Evolutionary conservation across 2,329 filamentous ascomycete genomes (phyloP).

Genomic region (Cytospora schulzeri): DNA sequence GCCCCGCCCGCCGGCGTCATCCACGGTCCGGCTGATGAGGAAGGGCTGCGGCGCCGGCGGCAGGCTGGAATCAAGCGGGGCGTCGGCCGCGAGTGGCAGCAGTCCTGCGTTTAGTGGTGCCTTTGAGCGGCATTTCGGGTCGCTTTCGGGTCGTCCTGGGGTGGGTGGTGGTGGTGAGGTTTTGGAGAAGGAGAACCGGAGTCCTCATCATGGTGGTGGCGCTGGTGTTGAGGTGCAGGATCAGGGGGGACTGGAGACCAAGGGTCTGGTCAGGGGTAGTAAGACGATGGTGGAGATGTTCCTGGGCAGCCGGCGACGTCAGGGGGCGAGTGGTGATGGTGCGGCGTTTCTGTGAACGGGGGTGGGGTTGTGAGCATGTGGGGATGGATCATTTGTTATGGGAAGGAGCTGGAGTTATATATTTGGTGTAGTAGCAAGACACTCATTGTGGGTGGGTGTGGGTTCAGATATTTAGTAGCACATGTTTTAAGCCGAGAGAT

Average conservation of each 20-base stretch:
- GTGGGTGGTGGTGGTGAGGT: no score
- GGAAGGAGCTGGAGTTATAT: not conserved
- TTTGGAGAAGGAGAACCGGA: slow-evolving; percentile 21
- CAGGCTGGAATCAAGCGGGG: slow-evolving; percentile 5
- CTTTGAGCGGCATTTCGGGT: slow-evolving; percentile 23
- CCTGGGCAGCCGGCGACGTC: slow-evolving; percentile 20
- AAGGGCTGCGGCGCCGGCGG: slow-evolving; percentile 6
- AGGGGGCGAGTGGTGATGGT: slow-evolving; percentile 9
- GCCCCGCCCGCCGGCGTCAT: slow-evolving; percentile 10
- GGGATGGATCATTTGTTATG: not conserved
- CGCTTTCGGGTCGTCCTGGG: slow-evolving; percentile 1
- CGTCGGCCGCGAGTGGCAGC: slow-evolving; percentile 14
- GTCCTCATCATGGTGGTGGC: not conserved
- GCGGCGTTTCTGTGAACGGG: slow-evolving; percentile 25
- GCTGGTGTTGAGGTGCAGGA: not conserved
- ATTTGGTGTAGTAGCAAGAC: not conserved
- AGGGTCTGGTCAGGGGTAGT: slow-evolving; percentile 3
- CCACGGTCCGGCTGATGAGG: slow-evolving; percentile 25
- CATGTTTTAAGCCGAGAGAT: not conserved
- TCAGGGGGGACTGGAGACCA: not conserved
- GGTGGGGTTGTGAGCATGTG: not conserved
- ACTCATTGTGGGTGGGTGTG: not conserved
- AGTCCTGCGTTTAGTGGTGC: slow-evolving; percentile 22
- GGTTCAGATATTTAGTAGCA: not conserved
- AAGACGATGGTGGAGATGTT: slow-evolving; percentile 28